phyloP scores from a whole-genome alignment of 2,329 filamentous ascomycete species.

The Hypoxylon sp. region DNA sequence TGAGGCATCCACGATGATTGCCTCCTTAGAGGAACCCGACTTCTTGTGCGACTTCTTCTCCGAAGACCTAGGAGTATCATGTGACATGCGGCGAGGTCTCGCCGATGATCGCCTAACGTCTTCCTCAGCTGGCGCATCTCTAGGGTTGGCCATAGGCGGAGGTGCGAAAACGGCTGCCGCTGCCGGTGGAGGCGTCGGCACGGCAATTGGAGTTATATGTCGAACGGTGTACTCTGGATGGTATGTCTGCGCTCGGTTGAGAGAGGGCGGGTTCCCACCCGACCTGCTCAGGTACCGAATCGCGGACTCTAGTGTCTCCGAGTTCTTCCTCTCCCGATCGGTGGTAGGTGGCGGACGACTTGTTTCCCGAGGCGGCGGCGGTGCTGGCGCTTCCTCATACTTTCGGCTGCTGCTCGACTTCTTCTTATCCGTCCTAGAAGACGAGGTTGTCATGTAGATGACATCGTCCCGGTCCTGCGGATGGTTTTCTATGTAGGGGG shows the following conservation, averaged over 20 bases:
- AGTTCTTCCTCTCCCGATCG: conserved; percentile 50
- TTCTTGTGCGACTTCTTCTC: conserved; percentile 54
- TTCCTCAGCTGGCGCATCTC: conserved; percentile 45
- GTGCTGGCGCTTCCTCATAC: conserved; percentile 45
- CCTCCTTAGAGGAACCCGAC: conserved; percentile 44
- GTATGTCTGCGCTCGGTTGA: conserved; percentile 48
- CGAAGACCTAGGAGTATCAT: conserved; percentile 50
- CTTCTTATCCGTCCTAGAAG: conserved; percentile 49
- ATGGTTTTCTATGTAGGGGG: conserved; percentile 46
- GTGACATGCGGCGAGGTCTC: conserved; percentile 51
- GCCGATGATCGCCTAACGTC: conserved; percentile 49
- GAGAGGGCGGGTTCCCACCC: conserved; percentile 44
- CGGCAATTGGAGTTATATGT: conserved; percentile 47
- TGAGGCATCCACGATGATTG: conserved; percentile 45
- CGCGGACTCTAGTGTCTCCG: conserved; percentile 49
- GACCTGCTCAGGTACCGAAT: conserved; percentile 51
- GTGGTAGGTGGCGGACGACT: conserved; percentile 29
- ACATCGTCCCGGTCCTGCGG: conserved; percentile 45
- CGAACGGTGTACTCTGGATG: conserved; percentile 36
- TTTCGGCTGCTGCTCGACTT: conserved; percentile 50
- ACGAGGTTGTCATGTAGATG: conserved; percentile 37
- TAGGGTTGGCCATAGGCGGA: conserved; percentile 42
- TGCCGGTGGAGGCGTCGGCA: conserved; percentile 54
- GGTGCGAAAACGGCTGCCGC: conserved; percentile 45
- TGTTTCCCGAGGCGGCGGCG: conserved; percentile 31